A percentile compares a stretch with the other conserved stretches of the same genome.
These are phyloP conservation scores for Kingdonia uniflora DNA, from an alignment of 164 flowering plant species.

Conservation along the genomic window DNA sequence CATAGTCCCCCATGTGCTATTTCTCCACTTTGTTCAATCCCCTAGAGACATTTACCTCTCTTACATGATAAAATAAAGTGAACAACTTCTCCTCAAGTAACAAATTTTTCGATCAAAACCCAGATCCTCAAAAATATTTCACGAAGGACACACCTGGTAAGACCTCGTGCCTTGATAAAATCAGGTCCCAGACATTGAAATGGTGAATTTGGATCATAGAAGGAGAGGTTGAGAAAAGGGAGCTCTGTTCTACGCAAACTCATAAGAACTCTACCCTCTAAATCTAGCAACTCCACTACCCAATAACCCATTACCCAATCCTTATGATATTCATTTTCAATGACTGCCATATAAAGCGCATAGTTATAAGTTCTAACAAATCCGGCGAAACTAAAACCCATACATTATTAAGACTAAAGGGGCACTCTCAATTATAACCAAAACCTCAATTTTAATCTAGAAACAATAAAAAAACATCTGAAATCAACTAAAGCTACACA, in stretches of 20 bases:
- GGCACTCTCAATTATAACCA: not conserved
- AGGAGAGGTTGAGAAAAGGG: constrained; percentile 3
- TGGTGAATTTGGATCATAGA: constrained; percentile 3
- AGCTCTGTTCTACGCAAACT: too few species aligned
- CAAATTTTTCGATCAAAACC: not conserved
- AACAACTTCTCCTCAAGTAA: not conserved
- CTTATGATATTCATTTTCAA: too few species aligned
- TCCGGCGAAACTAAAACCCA: not conserved
- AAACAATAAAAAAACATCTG: not conserved
- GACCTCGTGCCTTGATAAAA: not conserved
- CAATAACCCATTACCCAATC: too few species aligned
- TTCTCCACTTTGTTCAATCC: not conserved
- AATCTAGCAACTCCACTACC: too few species aligned
- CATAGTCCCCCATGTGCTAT: constrained; percentile 10
- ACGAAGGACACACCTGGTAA: not conserved
- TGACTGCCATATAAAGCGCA: too few species aligned
- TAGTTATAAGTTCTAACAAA: too few species aligned
- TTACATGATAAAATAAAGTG: not conserved
- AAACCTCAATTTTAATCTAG: not conserved
- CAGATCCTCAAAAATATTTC: not conserved
- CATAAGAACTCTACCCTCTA: too few species aligned
- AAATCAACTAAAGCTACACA: not conserved
- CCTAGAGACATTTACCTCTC: not conserved
- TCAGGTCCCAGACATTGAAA: not conserved
- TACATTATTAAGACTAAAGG: not conserved